Evolutionary conservation across 2,329 filamentous ascomycete genomes (phyloP).

Genomic region (Zymoseptoria passerinii): DNA sequence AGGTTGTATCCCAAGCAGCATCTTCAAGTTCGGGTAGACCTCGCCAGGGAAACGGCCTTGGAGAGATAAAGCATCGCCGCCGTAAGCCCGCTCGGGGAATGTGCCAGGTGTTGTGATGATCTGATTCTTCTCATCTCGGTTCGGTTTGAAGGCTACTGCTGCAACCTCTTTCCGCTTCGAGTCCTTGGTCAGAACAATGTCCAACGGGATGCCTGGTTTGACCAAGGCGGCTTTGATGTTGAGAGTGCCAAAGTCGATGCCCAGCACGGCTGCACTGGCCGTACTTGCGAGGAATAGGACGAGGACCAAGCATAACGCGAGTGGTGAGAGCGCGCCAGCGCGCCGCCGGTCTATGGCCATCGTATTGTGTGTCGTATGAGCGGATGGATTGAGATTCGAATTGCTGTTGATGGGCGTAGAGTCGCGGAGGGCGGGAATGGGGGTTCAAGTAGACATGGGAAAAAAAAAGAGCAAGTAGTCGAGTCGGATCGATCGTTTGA

Average conservation of each 20-base stretch:
- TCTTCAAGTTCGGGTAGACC: slow-evolving; percentile 90
- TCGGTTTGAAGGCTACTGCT: slow-evolving; percentile 86
- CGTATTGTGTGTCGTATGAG: slow-evolving; percentile 13
- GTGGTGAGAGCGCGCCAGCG: slow-evolving; percentile 16
- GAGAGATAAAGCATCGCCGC: slow-evolving; percentile 81
- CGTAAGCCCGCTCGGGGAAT: slow-evolving; percentile 86
- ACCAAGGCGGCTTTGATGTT: slow-evolving; percentile 95
- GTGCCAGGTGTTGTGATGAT: slow-evolving; percentile 39
- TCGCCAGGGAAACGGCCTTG: slow-evolving; percentile 83
- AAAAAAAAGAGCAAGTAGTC: neutral
- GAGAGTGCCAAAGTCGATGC: slow-evolving; percentile 89
- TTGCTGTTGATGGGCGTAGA: neutral
- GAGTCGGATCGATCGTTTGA: neutral
- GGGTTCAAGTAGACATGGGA: neutral
- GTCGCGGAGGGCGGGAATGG: neutral
- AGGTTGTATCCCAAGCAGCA: slow-evolving; percentile 63
- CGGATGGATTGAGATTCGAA: neutral
- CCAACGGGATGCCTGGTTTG: slow-evolving; percentile 92
- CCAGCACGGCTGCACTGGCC: slow-evolving; percentile 63
- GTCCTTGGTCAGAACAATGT: slow-evolving; percentile 96
- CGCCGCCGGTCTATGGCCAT: slow-evolving; percentile 21
- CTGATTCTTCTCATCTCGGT: slow-evolving; percentile 50
- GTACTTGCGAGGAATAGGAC: slow-evolving; percentile 49
- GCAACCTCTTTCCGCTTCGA: slow-evolving; percentile 91
- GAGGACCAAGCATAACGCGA: slow-evolving; percentile 25